These are phyloP conservation scores for Yamadazyma friedrichii DNA, from an alignment of 1,139 yeast genomes.

Conservation along the genomic window DNA sequence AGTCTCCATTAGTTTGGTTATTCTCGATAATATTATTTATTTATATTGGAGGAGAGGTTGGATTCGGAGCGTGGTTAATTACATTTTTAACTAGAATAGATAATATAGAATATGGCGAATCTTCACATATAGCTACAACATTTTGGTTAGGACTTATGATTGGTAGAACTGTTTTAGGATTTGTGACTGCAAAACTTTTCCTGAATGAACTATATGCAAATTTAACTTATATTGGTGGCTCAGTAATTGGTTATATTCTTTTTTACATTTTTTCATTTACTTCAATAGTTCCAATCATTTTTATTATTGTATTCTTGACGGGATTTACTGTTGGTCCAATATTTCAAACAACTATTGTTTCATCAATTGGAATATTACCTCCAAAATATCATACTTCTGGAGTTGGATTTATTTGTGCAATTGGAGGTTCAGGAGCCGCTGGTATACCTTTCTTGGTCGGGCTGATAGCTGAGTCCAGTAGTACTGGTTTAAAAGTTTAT, in stretches of 20 bases:
- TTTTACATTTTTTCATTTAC: slow-evolving; percentile 21
- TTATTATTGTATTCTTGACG: slow-evolving; percentile 45
- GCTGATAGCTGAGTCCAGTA: slow-evolving; percentile 37
- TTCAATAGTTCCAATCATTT: slow-evolving; percentile 27
- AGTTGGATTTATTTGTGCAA: slow-evolving; percentile 72
- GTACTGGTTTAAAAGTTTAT: slow-evolving; percentile 30
- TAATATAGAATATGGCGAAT: slow-evolving; percentile 37
- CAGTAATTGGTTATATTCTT: slow-evolving; percentile 29
- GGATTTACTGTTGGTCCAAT: slow-evolving; percentile 80
- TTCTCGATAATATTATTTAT: slow-evolving; percentile 53
- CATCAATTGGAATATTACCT: slow-evolving; percentile 65
- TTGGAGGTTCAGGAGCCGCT: slow-evolving; percentile 78
- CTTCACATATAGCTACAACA: slow-evolving; percentile 61
- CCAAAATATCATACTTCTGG: slow-evolving; percentile 61
- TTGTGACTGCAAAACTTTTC: slow-evolving; percentile 53
- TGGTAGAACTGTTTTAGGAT: slow-evolving; percentile 61
- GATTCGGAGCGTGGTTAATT: slow-evolving; percentile 68
- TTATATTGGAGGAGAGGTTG: slow-evolving; percentile 68
- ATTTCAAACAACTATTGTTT: slow-evolving; percentile 72
- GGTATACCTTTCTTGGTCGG: slow-evolving; percentile 66
- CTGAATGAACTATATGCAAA: slow-evolving; percentile 49
- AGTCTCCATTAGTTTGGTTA: slow-evolving; percentile 43
- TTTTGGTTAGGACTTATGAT: slow-evolving; percentile 66
- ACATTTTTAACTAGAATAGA: slow-evolving; percentile 56
- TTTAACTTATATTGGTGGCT: slow-evolving; percentile 24